These are phyloP conservation scores for Alternaria gansuensis DNA, from an alignment of 2,329 filamentous ascomycete species.

Conservation along the genomic window DNA sequence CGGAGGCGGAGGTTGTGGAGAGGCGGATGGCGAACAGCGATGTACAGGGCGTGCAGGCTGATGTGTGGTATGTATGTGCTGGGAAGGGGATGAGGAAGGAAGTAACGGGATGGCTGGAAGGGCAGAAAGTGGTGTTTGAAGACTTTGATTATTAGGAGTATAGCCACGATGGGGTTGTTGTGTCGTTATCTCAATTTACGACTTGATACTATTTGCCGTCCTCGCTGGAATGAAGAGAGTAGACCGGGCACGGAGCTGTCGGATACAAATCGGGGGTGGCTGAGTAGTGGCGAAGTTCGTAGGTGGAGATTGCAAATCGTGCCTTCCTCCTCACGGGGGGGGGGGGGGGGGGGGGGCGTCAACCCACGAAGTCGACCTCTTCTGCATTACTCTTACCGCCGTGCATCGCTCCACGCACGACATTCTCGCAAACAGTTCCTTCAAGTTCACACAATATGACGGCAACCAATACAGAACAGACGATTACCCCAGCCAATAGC, in stretches of 20 bases:
- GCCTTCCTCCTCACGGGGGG: not conserved
- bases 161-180: not conserved
- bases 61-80: conserved; percentile 69
- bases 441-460: conserved; percentile 30
- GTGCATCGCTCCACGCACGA: conserved; percentile 27
- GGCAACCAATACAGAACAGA: conserved; percentile 29
- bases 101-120: conserved; percentile 60
- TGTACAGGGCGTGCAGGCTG: conserved; percentile 44
- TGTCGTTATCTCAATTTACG: not conserved
- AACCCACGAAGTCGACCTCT: not conserved
- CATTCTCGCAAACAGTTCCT: conserved; percentile 26
- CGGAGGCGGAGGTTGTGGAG: conserved; percentile 49
- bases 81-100: conserved; percentile 60
- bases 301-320: not conserved
- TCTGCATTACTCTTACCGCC: conserved; percentile 24
- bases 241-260: too few relatives aligned
- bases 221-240: too few relatives aligned
- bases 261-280: not conserved
- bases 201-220: too few relatives aligned
- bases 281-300: not conserved
- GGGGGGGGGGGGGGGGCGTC: too few relatives aligned
- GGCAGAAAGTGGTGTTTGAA: conserved; percentile 59
- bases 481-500: conserved; percentile 16
- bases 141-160: conserved; percentile 57
- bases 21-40: conserved; percentile 62